Base-by-base conservation (phyloP, 2,329 filamentous ascomycete genomes). In the Nothophaeocryptopus gaeumannii region DNA sequence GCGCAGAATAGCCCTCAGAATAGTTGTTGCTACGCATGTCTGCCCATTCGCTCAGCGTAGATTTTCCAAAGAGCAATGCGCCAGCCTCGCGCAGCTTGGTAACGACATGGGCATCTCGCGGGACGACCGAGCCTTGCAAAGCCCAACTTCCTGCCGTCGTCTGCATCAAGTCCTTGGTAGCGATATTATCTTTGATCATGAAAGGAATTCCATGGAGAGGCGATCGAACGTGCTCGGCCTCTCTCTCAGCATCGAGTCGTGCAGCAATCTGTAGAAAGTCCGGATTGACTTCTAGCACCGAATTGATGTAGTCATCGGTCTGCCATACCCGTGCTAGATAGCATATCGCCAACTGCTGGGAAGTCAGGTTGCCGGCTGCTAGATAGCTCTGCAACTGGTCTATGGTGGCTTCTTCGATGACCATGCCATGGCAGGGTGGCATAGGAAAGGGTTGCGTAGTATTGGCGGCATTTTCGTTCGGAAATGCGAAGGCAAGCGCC, bases 151-250 rank as follows among this genome's bases (percentile, higher is more conserved):
- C 87, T 0, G 86, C 85, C 0, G 86, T 89, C 1, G 86, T 90
- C 63, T 89, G 78, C 77, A 90, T 80, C 44, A 78, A 78, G 64
- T 89, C 86, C 55, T 81, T 82, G 8, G 79, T 82, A 16, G 76
- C 83, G 47, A 88, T 85, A 63, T 85, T 86, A 63, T 90, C 86
- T 68, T 90, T 90, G 56, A 89, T 79, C 2, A 85, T 73, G 64
- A 87, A 87, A 0, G 87, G 86, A 37, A 91, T 87, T 2, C 86
- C 86, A 64, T 90, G 86, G 1, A 91, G 74, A 1, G 81, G 81
- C 1, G 85, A 79, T n/a, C 83, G 78, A 8, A 83, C 66, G 34
- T 70, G 72, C 16, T 83, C 83, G 1, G 69, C 60, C 10, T 65
- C 62, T 13, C 86, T 77, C 67, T 89, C 85, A 0, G 62, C 64